phyloP scores from a whole-genome alignment of 2,329 filamentous ascomycete genomes.

The Dactylellina cionopaga region DNA sequence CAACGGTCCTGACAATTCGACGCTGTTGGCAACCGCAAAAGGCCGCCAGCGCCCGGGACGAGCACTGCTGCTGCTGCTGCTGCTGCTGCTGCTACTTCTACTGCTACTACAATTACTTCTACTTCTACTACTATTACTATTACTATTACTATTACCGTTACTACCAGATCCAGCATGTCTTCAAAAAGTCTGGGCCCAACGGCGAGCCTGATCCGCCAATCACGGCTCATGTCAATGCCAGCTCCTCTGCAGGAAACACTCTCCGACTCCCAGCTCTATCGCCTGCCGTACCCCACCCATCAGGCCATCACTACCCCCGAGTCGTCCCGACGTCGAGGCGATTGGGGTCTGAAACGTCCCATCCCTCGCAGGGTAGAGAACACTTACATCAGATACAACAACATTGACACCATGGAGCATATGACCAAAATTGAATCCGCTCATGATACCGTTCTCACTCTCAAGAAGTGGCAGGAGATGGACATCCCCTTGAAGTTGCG shows the following conservation, averaged over 20 bases:
- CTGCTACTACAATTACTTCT: not conserved
- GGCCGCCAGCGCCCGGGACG: not conserved
- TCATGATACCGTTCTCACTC: slow-evolving; percentile 56
- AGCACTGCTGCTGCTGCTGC: not conserved
- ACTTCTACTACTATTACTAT: not conserved
- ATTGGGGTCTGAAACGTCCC: slow-evolving; percentile 57
- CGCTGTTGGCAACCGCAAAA: not conserved
- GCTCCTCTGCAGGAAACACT: slow-evolving; percentile 53
- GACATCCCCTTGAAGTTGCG: slow-evolving; percentile 52
- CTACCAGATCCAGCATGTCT: slow-evolving; percentile 32
- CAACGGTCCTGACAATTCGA: not conserved
- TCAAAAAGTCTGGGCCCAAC: slow-evolving; percentile 55
- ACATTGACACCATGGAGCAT: slow-evolving; percentile 57
- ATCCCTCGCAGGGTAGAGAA: slow-evolving; percentile 54
- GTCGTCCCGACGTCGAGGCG: slow-evolving; percentile 55
- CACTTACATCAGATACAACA: slow-evolving; percentile 55
- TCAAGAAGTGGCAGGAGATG: slow-evolving; percentile 58
- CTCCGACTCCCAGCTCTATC: slow-evolving; percentile 51
- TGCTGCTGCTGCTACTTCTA: not conserved
- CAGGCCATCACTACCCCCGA: slow-evolving; percentile 56
- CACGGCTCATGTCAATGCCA: slow-evolving; percentile 57
- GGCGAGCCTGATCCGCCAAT: slow-evolving; percentile 56
- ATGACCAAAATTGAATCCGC: slow-evolving; percentile 56
- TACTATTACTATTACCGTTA: not conserved
- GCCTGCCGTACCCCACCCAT: slow-evolving; percentile 53